Evolutionary conservation across 331 rosid species (phyloP).

Genomic region (Stylosanthes scabra): DNA sequence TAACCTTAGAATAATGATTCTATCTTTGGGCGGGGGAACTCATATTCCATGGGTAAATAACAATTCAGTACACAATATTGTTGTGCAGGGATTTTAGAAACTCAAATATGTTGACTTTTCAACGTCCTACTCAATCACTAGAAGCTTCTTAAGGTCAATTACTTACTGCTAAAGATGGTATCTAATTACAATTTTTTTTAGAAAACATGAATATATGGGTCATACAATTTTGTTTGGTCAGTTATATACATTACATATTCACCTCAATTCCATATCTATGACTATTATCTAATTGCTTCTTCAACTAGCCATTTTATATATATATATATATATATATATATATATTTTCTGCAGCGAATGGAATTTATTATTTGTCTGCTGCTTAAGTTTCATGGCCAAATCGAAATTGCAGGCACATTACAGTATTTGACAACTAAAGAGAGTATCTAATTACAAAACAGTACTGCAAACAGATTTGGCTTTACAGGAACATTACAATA

Average conservation of each 20-base stretch:
- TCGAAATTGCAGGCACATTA: conserved; percentile 41
- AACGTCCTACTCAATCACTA: conserved; percentile 96
- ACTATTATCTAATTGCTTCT: conserved; percentile 8
- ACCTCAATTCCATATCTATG: conserved; percentile 24
- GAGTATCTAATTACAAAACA: too few species aligned
- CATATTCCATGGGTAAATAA: conserved; percentile 31
- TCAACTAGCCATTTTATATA: conserved; percentile 18
- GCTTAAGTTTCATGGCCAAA: conserved; percentile 12
- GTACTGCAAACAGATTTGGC: too few species aligned
- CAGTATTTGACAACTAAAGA: too few species aligned
- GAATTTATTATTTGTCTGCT: conserved; percentile 5
- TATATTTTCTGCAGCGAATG: background rate
- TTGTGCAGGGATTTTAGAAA: conserved; percentile 79
- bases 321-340: too few species aligned
- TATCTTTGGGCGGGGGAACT: too few species aligned
- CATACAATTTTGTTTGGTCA: conserved; percentile 23
- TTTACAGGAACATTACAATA: too few species aligned
- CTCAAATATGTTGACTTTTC: conserved; percentile 89
- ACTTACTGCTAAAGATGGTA: too few species aligned
- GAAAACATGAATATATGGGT: conserved; percentile 31
- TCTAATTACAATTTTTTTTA: too few species aligned
- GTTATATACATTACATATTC: conserved; percentile 28
- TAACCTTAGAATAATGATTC: too few species aligned
- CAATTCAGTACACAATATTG: conserved; percentile 9
- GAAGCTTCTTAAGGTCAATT: conserved; percentile 84